phyloP scores from a whole-genome alignment of 441 rosid species.

The Gossypium schwendimanii region DNA sequence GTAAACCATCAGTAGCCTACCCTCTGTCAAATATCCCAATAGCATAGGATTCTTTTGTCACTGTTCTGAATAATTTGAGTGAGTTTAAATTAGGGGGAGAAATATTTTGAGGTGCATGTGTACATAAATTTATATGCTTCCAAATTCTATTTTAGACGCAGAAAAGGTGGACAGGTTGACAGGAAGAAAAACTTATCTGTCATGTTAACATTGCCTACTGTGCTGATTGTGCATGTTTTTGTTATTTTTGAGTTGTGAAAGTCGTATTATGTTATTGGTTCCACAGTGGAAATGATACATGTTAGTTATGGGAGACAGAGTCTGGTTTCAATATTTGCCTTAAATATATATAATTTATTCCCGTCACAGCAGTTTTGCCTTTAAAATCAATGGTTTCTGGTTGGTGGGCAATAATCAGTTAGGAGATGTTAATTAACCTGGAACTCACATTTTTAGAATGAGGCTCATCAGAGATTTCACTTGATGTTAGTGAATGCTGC shows the following conservation, averaged over 20 bases:
- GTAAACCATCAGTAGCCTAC: neutral
- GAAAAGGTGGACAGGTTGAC: neutral
- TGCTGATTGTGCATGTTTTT: neutral
- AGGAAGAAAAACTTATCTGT: neutral
- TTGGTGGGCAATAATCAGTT: neutral
- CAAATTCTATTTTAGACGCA: neutral
- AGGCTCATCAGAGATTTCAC: neutral
- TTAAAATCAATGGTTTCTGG: neutral
- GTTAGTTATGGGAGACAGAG: neutral
- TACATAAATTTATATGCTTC: constrained; percentile 14
- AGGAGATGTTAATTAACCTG: neutral
- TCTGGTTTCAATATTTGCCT: neutral
- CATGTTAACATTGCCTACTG: neutral
- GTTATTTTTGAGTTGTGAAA: neutral
- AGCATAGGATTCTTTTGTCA: neutral
- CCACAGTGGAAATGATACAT: neutral
- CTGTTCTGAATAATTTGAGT: neutral
- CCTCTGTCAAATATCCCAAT: neutral
- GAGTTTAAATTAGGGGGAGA: constrained; percentile 11
- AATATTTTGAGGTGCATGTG: constrained; percentile 42
- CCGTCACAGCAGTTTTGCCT: neutral
- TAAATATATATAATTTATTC: neutral
- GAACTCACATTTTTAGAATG: neutral
- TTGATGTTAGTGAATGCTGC: neutral
- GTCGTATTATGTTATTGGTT: neutral